Conservation (phyloP, 2,329 filamentous ascomycete genomes). For the Metarhizium robertsii region DNA sequence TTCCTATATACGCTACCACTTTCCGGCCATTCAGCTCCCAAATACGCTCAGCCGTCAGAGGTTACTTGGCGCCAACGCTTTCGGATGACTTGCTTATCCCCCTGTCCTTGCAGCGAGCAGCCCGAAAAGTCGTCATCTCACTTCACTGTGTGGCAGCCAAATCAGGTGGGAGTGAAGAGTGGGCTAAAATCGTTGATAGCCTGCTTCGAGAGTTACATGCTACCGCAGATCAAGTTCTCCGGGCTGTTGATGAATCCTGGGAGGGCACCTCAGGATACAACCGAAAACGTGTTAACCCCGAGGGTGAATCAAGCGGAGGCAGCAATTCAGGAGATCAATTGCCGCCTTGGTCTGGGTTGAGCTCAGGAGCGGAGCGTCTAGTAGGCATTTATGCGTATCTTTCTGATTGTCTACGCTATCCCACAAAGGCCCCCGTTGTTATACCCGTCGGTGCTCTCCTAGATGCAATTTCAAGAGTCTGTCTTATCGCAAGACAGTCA, state of each 20-base stretch:
- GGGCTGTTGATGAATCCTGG: constrained; percentile 75
- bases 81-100: constrained; percentile 41
- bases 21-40: constrained; percentile 68
- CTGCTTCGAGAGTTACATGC: constrained; percentile 57
- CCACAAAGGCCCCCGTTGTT: constrained; percentile 56
- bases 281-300: constrained; percentile 31
- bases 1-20: constrained; percentile 75
- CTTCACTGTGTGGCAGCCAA: constrained; percentile 77
- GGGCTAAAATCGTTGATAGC: constrained; percentile 56
- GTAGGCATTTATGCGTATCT: constrained; percentile 57
- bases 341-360: constrained; percentile 66
- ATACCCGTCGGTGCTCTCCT: constrained; percentile 59
- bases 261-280: constrained; percentile 51
- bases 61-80: constrained; percentile 55
- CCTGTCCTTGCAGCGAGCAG: constrained; percentile 41
- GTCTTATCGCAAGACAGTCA: constrained; percentile 51
- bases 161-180: constrained; percentile 66
- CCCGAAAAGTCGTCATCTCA: constrained; percentile 58
- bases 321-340: constrained; percentile 39
- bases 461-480: constrained; percentile 61
- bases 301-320: constrained; percentile 38
- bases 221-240: constrained; percentile 68
- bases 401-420: constrained; percentile 49
- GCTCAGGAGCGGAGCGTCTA: constrained; percentile 62
- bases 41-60: constrained; percentile 50